Percentiles rank a stretch among this genome's conserved stretches.
Evolutionary conservation across 768 basidiomycete genomes (phyloP).

Genomic region (Pleurotus citrinopileatus): DNA sequence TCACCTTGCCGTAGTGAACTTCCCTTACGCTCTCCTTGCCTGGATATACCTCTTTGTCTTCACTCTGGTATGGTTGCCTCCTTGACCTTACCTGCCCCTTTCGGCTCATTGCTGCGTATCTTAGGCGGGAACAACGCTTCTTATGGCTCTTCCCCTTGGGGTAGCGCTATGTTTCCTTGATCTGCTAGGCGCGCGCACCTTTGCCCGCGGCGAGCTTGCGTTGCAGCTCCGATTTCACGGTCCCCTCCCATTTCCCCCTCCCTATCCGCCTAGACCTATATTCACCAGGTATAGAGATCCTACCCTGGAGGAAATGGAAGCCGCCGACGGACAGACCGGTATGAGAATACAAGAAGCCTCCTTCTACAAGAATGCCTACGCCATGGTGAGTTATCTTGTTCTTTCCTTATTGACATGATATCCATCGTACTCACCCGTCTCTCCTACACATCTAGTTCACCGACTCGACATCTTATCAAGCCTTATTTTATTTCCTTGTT

Average conservation of each 20-base stretch:
- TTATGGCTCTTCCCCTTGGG: conserved; percentile 78
- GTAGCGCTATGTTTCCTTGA: conserved; percentile 76
- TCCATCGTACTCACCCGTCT: too few species aligned
- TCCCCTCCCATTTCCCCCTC: conserved; percentile 59
- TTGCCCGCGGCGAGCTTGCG: conserved; percentile 71
- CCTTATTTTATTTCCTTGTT: conserved; percentile 85
- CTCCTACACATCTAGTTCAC: conserved; percentile 67
- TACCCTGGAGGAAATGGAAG: conserved; percentile 41
- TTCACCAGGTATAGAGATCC: conserved; percentile 63
- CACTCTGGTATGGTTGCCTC: conserved; percentile 59
- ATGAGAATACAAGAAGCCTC: conserved; percentile 53
- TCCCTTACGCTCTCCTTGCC: conserved; percentile 75
- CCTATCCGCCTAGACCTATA: conserved; percentile 69
- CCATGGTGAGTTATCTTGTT: conserved; percentile 56
- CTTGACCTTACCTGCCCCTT: background rate
- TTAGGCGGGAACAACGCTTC: conserved; percentile 74
- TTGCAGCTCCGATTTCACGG: conserved; percentile 71
- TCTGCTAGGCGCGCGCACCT: conserved; percentile 67
- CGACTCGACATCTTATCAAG: conserved; percentile 79
- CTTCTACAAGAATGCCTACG: conserved; percentile 79
- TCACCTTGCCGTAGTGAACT: conserved; percentile 72
- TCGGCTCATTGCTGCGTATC: background rate
- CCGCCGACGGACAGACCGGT: conserved; percentile 50
- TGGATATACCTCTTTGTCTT: conserved; percentile 80
- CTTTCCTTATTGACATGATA: too few species aligned